phyloP scores from a whole-genome alignment of 2,329 filamentous ascomycete species.

The Parastagonospora avenae region DNA sequence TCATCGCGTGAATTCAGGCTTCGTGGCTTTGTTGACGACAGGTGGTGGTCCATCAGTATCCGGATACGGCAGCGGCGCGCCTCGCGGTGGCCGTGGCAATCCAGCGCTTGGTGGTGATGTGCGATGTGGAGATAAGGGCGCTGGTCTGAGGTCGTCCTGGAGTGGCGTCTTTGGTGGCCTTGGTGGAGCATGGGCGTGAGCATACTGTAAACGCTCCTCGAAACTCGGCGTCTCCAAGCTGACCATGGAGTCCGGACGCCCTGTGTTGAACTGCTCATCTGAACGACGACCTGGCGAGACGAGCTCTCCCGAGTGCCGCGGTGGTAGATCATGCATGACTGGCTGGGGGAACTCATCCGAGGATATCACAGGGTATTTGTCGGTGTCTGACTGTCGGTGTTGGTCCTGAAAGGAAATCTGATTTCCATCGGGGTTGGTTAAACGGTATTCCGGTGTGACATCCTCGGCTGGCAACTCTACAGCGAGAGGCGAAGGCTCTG shows the following conservation, averaged over 20 bases:
- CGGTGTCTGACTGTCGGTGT: conserved; percentile 38
- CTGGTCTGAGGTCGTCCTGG: conserved; percentile 27
- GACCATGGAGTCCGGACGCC: conserved; percentile 26
- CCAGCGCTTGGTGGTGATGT: conserved; percentile 30
- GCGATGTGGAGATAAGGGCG: conserved; percentile 21
- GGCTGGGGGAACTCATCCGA: conserved; percentile 63
- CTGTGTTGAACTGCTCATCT: conserved; percentile 35
- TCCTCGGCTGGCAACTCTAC: conserved; percentile 66
- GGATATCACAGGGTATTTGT: conserved; percentile 62
- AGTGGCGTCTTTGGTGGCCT: conserved; percentile 49
- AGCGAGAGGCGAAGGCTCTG: conserved; percentile 53
- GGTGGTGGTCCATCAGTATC: conserved; percentile 81
- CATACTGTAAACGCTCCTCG: conserved; percentile 23
- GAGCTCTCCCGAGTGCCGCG: conserved; percentile 64
- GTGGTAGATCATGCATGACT: conserved; percentile 42
- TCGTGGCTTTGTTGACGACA: conserved; percentile 81
- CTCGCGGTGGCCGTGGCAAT: conserved; percentile 39
- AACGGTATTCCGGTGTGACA: conserved; percentile 45
- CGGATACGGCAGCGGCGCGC: conserved; percentile 72
- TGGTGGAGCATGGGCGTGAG: conserved; percentile 35
- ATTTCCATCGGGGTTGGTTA: conserved; percentile 10
- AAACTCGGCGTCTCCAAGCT: conserved; percentile 35
- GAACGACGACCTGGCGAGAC: conserved; percentile 56
- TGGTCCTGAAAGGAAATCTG: conserved; percentile 46
- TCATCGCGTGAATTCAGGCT: conserved; percentile 66